A percentile compares a stretch with the other conserved stretches of the same genome.
Evolutionary conservation across 306 rosid genomes (phyloP).

Genomic region (Prunus dulcis): DNA sequence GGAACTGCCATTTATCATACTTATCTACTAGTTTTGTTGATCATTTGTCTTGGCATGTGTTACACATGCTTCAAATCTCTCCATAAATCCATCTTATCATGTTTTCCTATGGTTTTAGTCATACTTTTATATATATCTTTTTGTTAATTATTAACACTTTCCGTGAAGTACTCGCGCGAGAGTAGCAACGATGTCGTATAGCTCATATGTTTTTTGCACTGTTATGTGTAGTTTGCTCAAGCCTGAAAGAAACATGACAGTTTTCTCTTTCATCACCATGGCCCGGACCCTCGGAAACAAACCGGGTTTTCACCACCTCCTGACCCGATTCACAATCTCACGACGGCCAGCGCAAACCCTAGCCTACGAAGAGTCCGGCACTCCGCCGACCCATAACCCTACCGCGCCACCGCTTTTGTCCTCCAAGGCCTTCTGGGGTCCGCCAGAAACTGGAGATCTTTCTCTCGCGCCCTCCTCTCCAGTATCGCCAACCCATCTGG

Average conservation of each 20-base stretch:
- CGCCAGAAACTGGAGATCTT: slow-evolving; percentile 77
- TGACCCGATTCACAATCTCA: slow-evolving; percentile 49
- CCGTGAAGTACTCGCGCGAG: neutral
- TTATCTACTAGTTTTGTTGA: neutral
- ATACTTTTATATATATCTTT: too few relatives aligned
- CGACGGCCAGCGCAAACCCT: slow-evolving; percentile 46
- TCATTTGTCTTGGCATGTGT: neutral
- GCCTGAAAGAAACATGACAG: too few relatives aligned
- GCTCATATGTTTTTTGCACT: neutral
- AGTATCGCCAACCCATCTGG: slow-evolving; percentile 60
- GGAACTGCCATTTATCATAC: neutral
- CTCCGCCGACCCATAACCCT: slow-evolving; percentile 34
- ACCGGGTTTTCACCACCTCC: slow-evolving; percentile 17
- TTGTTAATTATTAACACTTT: neutral
- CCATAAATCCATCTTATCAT: neutral
- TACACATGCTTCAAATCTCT: neutral
- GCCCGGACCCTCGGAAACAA: slow-evolving; percentile 42
- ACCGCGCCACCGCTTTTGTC: slow-evolving; percentile 67
- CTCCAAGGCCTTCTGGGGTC: slow-evolving; percentile 91
- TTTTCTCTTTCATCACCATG: slow-evolving; percentile 30
- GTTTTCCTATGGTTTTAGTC: neutral
- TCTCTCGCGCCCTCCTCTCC: slow-evolving; percentile 63
- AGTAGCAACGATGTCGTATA: neutral
- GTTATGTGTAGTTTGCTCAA: too few relatives aligned
- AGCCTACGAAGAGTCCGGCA: slow-evolving; percentile 74